phyloP scores from a whole-genome alignment of 352 stramenopile species.

The Pythium dissimile region DNA sequence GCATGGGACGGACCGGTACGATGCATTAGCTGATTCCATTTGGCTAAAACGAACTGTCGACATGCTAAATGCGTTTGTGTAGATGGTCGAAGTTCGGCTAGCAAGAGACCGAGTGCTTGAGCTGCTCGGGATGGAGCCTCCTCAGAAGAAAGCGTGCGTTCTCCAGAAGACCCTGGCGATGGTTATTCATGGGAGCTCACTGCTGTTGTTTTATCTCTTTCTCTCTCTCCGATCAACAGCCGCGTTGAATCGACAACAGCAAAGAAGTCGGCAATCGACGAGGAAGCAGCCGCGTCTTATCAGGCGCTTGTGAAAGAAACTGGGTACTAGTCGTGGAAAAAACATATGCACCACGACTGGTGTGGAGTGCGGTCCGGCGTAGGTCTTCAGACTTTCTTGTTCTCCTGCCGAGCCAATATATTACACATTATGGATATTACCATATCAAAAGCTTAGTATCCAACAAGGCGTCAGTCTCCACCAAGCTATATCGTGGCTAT shows the following conservation, averaged over 20 bases:
- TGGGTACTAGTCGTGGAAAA: constrained; percentile 59
- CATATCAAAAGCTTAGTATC: too few species aligned
- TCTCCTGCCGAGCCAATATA: too few species aligned
- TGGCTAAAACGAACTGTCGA: not conserved
- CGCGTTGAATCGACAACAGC: not conserved
- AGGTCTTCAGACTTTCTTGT: too few species aligned
- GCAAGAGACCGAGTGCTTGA: constrained; percentile 62
- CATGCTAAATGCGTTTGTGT: constrained; percentile 1
- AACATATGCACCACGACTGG: not conserved
- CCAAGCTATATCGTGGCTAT: too few species aligned
- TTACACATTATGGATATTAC: too few species aligned
- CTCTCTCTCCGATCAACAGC: too few species aligned
- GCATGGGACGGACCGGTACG: constrained; percentile 78
- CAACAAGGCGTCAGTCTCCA: too few species aligned
- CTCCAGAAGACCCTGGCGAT: not conserved
- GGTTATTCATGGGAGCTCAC: not conserved
- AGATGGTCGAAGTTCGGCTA: constrained; percentile 50
- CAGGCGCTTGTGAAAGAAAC: constrained; percentile 74
- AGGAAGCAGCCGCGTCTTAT: constrained; percentile 30
- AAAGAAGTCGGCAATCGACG: not conserved
- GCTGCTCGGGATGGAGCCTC: constrained; percentile 58
- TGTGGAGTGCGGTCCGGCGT: not conserved
- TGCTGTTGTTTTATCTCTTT: too few species aligned
- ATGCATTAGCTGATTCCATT: not conserved
- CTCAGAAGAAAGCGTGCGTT: constrained; percentile 56